A percentile compares a stretch with the other conserved stretches of the same genome.
phyloP scores from a whole-genome alignment of 1,139 yeast genomes.

The Geotrichum carabidarum region DNA sequence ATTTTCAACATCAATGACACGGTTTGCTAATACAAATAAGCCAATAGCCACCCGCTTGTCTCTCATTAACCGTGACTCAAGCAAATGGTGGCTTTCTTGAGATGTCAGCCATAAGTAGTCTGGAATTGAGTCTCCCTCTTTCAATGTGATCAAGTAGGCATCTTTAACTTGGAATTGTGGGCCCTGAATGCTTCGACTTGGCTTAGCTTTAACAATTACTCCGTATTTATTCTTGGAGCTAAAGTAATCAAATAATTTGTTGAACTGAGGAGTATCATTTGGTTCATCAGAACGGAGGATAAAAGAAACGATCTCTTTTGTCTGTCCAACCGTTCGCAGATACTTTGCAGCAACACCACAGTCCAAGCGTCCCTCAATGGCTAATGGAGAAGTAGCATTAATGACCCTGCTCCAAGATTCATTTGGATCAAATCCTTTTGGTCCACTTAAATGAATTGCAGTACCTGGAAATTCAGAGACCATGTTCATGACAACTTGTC shows the following conservation, averaged over 20 bases:
- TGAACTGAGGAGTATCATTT: slow-evolving; percentile 31
- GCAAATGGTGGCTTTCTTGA: not conserved
- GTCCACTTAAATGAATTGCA: slow-evolving; percentile 45
- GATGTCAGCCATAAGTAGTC: slow-evolving; percentile 16
- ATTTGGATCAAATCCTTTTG: slow-evolving; percentile 26
- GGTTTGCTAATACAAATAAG: slow-evolving; percentile 10
- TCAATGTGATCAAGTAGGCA: slow-evolving; percentile 53
- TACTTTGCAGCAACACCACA: slow-evolving; percentile 52
- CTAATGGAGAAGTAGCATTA: slow-evolving; percentile 39
- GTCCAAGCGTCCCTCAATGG: slow-evolving; percentile 62
- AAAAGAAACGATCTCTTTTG: slow-evolving; percentile 51
- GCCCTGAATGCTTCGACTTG: slow-evolving; percentile 25
- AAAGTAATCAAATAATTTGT: slow-evolving; percentile 52
- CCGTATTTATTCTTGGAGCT: slow-evolving; percentile 51
- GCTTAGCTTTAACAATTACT: slow-evolving; percentile 49
- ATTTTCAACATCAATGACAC: not conserved
- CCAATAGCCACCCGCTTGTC: slow-evolving; percentile 14
- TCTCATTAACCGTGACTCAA: slow-evolving; percentile 1
- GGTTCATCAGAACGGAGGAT: slow-evolving; percentile 26
- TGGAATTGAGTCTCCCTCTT: slow-evolving; percentile 31
- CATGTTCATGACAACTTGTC: slow-evolving; percentile 52
- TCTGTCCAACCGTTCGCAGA: slow-evolving; percentile 45
- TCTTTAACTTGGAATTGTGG: slow-evolving; percentile 50
- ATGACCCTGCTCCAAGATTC: slow-evolving; percentile 33
- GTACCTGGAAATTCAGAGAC: slow-evolving; percentile 47